Conservation (phyloP, 2,329 filamentous ascomycete species). For the Hortaea sp. region DNA sequence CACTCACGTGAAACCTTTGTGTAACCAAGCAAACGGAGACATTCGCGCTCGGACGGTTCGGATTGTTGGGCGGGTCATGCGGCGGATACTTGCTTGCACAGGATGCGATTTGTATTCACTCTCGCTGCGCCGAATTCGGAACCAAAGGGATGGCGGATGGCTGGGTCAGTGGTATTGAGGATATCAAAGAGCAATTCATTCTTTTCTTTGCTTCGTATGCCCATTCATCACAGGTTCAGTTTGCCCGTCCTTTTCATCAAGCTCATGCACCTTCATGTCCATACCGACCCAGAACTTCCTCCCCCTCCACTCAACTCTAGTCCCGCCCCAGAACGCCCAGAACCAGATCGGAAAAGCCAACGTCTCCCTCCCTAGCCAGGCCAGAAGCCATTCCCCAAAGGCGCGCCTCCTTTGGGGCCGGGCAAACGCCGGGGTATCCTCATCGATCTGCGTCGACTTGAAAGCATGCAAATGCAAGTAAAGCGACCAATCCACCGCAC, state of each 20-base stretch:
- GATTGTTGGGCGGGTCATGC: background rate
- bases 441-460: conserved; percentile 58
- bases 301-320: conserved; percentile 79
- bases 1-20: background rate
- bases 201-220: background rate
- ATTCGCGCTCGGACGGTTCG: background rate
- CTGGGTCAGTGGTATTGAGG: background rate
- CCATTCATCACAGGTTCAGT: background rate
- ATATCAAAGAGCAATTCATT: background rate
- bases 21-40: background rate
- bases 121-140: no score
- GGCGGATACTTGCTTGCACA: background rate
- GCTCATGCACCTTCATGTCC: conserved; percentile 67
- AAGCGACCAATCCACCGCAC: conserved; percentile 60
- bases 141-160: background rate
- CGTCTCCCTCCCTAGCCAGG: conserved; percentile 76
- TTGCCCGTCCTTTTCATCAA: conserved; percentile 5
- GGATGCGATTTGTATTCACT: no score
- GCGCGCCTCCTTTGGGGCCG: conserved; percentile 41
- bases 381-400: conserved; percentile 62
- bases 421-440: conserved; percentile 66
- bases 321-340: conserved; percentile 80
- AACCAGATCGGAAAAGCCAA: conserved; percentile 83
- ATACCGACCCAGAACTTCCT: conserved; percentile 69
- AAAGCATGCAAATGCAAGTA: conserved; percentile 67